phyloP scores from a whole-genome alignment of 257 asterid genomes.

The Scutellaria baicalensis region DNA sequence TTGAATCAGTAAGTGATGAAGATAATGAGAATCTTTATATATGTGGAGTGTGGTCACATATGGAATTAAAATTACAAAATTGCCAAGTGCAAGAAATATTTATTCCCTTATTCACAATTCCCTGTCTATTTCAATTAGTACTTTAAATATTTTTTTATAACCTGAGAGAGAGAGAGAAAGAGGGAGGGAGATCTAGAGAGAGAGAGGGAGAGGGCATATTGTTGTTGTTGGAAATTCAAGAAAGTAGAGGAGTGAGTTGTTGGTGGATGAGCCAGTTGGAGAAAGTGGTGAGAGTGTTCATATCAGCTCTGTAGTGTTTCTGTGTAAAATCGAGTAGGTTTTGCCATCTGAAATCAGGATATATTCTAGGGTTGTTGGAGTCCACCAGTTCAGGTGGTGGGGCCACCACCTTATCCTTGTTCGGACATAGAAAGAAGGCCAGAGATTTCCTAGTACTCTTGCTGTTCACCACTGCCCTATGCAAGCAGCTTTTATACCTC shows the following conservation, averaged over 20 bases:
- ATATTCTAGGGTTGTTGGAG: constrained; percentile 52
- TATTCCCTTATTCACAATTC: constrained; percentile 16
- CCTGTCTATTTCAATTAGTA: constrained; percentile 4
- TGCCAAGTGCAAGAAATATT: constrained; percentile 7
- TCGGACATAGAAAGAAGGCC: constrained; percentile 89
- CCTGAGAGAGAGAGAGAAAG: no score
- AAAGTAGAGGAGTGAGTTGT: not conserved
- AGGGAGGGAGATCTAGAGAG: no score
- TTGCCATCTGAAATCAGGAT: constrained; percentile 83
- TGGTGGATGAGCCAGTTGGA: constrained; percentile 54
- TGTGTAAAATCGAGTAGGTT: constrained; percentile 71
- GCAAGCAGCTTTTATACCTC: constrained; percentile 82
- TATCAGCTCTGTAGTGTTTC: constrained; percentile 88
- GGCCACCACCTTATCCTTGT: constrained; percentile 67
- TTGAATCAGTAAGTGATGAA: not conserved
- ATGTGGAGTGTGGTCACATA: not conserved
- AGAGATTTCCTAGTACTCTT: constrained; percentile 68
- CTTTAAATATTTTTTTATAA: no score
- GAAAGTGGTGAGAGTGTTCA: constrained; percentile 71
- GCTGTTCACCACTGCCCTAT: constrained; percentile 92
- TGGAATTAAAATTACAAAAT: constrained; percentile 21
- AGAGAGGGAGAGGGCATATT: no score
- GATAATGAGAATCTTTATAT: constrained; percentile 13
- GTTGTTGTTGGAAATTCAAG: no score
- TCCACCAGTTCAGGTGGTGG: constrained; percentile 87